Evolutionary conservation across 2,329 filamentous ascomycete species (phyloP).

Genomic region (Alternaria sp.): DNA sequence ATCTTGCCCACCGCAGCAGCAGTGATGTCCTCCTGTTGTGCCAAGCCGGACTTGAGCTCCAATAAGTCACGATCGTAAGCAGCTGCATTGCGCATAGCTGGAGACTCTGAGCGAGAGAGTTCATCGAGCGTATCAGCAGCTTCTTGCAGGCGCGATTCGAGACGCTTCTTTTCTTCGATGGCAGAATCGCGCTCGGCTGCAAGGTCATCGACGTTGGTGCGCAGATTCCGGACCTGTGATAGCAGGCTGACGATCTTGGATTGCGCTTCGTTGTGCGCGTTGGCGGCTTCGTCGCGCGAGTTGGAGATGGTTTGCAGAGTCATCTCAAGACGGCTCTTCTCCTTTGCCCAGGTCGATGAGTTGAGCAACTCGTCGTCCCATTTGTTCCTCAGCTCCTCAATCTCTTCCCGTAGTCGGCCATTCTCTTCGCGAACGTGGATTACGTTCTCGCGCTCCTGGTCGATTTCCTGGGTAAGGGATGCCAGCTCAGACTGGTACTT

Average conservation of each 20-base stretch:
- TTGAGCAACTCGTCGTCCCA: slow-evolving; percentile 99
- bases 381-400: slow-evolving; percentile 92
- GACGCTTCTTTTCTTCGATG: slow-evolving; percentile 84
- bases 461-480: slow-evolving; percentile 87
- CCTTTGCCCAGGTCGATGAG: slow-evolving; percentile 97
- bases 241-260: slow-evolving; percentile 89
- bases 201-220: slow-evolving; percentile 84
- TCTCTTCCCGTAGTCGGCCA: slow-evolving; percentile 86
- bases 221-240: slow-evolving; percentile 84
- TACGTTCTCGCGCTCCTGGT: slow-evolving; percentile 89
- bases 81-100: slow-evolving; percentile 87
- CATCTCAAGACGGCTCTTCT: slow-evolving; percentile 89
- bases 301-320: slow-evolving; percentile 87
- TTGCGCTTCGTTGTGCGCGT: slow-evolving; percentile 93
- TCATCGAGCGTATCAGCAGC: slow-evolving; percentile 89
- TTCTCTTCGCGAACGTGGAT: slow-evolving; percentile 85
- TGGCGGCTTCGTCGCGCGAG: slow-evolving; percentile 91
- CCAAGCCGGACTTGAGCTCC: slow-evolving; percentile 84
- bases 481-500: slow-evolving; percentile 97
- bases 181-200: slow-evolving; percentile 84
- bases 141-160: slow-evolving; percentile 85
- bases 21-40: slow-evolving; percentile 92
- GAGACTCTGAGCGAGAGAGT: slow-evolving; percentile 81
- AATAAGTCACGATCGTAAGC: slow-evolving; percentile 87
- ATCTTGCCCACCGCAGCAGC: slow-evolving; percentile 95